A percentile compares a stretch with the other conserved stretches of the same genome.
Evolutionary conservation across 1,284 basidiomycete species (phyloP).

Genomic region (Fomitopsis pinicola): DNA sequence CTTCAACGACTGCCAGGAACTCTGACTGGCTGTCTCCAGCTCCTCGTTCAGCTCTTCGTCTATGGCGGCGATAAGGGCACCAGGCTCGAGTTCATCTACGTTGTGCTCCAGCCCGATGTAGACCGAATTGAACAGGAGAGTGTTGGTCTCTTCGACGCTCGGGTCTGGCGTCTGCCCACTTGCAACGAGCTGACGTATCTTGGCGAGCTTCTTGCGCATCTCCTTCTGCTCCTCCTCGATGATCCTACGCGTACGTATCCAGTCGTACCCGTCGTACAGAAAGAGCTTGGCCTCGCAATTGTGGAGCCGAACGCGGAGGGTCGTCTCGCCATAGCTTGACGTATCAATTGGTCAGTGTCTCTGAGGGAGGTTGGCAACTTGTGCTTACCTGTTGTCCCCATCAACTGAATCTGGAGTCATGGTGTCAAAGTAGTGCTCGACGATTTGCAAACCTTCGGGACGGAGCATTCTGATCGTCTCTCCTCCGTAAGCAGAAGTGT

Average conservation of each 20-base stretch:
- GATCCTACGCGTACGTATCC: conserved; percentile 78
- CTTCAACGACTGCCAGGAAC: conserved; percentile 82
- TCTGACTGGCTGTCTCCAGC: conserved; percentile 64
- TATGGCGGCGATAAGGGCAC: conserved; percentile 82
- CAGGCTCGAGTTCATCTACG: conserved; percentile 68
- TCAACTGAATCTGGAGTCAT: conserved; percentile 51
- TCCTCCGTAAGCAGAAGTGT: conserved; percentile 68
- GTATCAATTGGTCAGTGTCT: neutral
- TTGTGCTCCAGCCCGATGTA: conserved; percentile 82
- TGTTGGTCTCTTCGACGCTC: conserved; percentile 71
- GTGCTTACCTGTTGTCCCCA: conserved; percentile 42
- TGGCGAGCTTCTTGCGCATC: conserved; percentile 82
- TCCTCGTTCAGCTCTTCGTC: conserved; percentile 85
- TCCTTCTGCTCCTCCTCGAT: conserved; percentile 89
- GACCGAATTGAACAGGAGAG: conserved; percentile 89
- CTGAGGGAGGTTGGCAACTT: neutral
- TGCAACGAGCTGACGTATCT: conserved; percentile 92
- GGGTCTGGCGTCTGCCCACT: conserved; percentile 87
- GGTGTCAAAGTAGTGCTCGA: conserved; percentile 72
- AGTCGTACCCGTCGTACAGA: conserved; percentile 93
- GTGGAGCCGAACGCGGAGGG: conserved; percentile 50
- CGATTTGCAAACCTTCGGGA: conserved; percentile 48
- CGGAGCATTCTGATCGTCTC: conserved; percentile 84
- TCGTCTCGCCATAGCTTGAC: conserved; percentile 43
- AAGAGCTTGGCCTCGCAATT: conserved; percentile 63